These are phyloP conservation scores for Cladosporium sp. DNA, from an alignment of 2,329 filamentous ascomycete species.

Conservation along the genomic window DNA sequence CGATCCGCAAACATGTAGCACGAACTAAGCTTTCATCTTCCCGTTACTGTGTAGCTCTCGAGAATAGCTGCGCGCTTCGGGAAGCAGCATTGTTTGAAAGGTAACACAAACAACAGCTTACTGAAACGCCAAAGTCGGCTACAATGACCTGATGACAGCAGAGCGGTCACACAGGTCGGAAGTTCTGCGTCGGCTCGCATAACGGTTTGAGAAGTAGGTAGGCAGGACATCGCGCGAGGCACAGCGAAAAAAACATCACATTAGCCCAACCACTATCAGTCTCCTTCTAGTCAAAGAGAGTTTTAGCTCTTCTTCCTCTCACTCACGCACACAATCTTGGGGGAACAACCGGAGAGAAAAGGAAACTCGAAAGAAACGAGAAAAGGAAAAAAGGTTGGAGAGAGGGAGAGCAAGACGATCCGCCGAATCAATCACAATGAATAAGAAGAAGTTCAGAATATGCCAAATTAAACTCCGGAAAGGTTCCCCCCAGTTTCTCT, in stretches of 20 bases:
- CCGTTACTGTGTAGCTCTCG: background rate
- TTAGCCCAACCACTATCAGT: background rate
- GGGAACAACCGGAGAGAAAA: background rate
- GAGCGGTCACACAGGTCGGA: background rate
- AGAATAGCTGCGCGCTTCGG: background rate
- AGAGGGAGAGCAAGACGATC: background rate
- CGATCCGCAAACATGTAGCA: background rate
- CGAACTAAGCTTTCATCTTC: background rate
- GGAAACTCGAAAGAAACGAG: background rate
- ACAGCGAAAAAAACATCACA: slow-evolving; percentile 1
- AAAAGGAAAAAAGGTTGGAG: too few relatives aligned
- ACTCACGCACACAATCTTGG: background rate
- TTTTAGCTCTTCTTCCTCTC: background rate
- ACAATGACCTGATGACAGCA: background rate
- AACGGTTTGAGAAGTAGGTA: background rate
- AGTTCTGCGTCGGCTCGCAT: background rate
- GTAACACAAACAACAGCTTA: background rate
- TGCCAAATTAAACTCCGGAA: slow-evolving; percentile 9
- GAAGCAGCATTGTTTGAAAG: background rate
- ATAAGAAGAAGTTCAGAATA: slow-evolving; percentile 9
- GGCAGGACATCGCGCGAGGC: background rate
- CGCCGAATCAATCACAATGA: slow-evolving; percentile 1
- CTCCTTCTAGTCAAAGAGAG: background rate
- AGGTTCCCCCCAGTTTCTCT: background rate
- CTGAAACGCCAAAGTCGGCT: background rate